Conservation (phyloP, 306 rosid genomes). For the Citrullus mucosospermus region DNA sequence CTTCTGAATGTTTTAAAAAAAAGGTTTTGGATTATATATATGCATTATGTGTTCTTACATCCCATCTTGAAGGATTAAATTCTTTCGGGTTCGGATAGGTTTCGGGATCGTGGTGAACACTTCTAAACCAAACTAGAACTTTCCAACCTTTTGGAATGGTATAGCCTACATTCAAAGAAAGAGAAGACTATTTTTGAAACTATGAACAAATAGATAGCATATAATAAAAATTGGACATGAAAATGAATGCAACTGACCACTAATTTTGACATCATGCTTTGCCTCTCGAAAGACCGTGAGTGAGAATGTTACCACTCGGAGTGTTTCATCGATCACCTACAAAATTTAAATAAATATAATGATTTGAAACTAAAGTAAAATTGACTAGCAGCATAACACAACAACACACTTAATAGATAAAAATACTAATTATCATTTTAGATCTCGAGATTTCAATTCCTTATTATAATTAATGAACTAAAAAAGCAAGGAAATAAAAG, state of each 20-base stretch:
- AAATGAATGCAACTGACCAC: constrained; percentile 31
- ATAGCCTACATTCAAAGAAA: constrained; percentile 36
- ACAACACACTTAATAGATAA: too few species aligned
- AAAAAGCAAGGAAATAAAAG: too few species aligned
- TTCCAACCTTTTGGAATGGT: constrained; percentile 82
- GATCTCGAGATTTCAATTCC: too few species aligned
- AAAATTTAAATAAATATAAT: too few species aligned
- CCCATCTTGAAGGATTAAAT: constrained; percentile 77
- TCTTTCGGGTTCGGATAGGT: constrained; percentile 62
- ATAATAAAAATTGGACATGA: background rate
- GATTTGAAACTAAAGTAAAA: too few species aligned
- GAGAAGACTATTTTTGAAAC: background rate
- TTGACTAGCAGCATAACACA: too few species aligned
- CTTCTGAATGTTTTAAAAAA: too few species aligned
- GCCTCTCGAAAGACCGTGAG: constrained; percentile 74
- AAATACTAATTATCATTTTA: too few species aligned
- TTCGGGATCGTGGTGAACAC: constrained; percentile 71
- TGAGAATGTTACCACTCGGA: constrained; percentile 72
- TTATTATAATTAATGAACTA: too few species aligned
- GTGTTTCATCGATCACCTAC: constrained; percentile 79
- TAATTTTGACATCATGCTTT: constrained; percentile 44
- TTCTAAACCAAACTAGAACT: constrained; percentile 74
- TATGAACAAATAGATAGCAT: background rate
- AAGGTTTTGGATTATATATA: too few species aligned
- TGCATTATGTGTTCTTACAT: constrained; percentile 27